A percentile compares a stretch with the other conserved stretches of the same genome.
Conservation (phyloP, 805 yeast genomes). For the Candida silvicultrix region DNA sequence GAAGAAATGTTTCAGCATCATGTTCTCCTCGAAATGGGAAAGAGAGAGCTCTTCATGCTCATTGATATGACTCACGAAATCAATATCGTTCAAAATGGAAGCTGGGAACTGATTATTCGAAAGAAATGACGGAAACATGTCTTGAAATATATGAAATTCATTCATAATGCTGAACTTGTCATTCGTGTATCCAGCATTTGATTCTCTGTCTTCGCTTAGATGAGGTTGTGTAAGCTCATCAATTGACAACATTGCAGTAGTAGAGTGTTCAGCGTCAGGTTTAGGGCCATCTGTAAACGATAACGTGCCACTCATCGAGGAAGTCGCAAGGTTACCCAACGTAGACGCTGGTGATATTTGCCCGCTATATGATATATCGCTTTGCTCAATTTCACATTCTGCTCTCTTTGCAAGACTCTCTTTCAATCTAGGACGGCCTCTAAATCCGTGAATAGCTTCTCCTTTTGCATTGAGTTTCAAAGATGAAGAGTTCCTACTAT, state of each 20-base stretch:
- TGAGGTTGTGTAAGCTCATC: not conserved
- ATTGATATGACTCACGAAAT: not conserved
- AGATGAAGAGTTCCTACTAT: conserved; percentile 27
- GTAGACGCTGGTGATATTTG: not conserved
- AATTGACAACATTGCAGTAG: not conserved
- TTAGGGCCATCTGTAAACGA: not conserved
- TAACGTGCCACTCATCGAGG: too few species aligned
- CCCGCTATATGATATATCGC: too few species aligned
- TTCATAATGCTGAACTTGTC: conserved; percentile 9
- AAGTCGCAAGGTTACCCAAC: too few species aligned
- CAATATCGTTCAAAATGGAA: conserved; percentile 10
- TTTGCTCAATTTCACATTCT: not conserved
- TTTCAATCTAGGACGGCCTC: conserved; percentile 35
- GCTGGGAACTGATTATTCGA: conserved; percentile 9
- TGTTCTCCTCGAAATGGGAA: conserved; percentile 43
- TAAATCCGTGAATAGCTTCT: conserved; percentile 32
- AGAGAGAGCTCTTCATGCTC: conserved; percentile 6
- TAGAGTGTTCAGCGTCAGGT: not conserved
- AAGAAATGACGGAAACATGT: conserved; percentile 18
- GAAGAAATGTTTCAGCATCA: conserved; percentile 50
- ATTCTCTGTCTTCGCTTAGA: not conserved
- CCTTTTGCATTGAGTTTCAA: conserved; percentile 25
- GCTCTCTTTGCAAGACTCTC: conserved; percentile 26
- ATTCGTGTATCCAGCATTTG: not conserved
- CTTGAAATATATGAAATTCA: conserved; percentile 22